Evolutionary conservation across 257 asterid species (phyloP), one percentile per base, ranked within the genome.

Genomic region (Salvia splendens): DNA sequence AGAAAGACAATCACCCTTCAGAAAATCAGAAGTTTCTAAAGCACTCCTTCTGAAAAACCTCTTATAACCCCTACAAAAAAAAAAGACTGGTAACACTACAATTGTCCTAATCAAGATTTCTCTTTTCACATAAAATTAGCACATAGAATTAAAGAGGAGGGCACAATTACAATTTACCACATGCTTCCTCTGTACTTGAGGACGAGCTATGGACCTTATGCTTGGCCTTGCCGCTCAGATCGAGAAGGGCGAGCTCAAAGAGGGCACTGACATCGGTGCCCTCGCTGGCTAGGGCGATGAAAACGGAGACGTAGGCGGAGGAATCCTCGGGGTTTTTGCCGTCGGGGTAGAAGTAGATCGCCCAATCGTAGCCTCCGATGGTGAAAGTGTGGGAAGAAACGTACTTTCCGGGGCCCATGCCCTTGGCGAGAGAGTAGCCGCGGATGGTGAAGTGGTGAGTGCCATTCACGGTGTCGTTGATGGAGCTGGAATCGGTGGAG

Each of bases 101-200:
- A 43, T 64, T 32, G 38, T n/a, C n/a, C n/a, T n/a, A 52, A 11
- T 51, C 32, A 49, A 28, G 7, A 41, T 6, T 63, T 33, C 40
- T 20, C 48, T 14, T 43, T 20, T 20, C 12, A 64, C 59, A 48
- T 56, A 50, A 15, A 38, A 41, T 54, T 20, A n/a, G 15, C 1
- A n/a, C n/a, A n/a, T n/a, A n/a, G n/a, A n/a, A n/a, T n/a, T n/a
- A n/a, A n/a, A n/a, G n/a, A n/a, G n/a, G n/a, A n/a, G n/a, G n/a
- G n/a, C n/a, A n/a, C n/a, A n/a, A n/a, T n/a, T n/a, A n/a, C n/a
- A 10, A 33, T 56, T 71, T 86, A 90, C 97, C 97, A 90, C 97
- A 90, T 90, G 91, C 97, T 90, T 56, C 97, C 97, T 72, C 86
- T 73, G 78, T 90, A 90, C 69, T 87, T 90, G 65, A 90, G 83